A percentile compares a stretch with the other conserved stretches of the same genome.
Evolutionary conservation across 176 grass and related monocot genomes (phyloP).

Genomic region (Tillandsia leiboldiana): DNA sequence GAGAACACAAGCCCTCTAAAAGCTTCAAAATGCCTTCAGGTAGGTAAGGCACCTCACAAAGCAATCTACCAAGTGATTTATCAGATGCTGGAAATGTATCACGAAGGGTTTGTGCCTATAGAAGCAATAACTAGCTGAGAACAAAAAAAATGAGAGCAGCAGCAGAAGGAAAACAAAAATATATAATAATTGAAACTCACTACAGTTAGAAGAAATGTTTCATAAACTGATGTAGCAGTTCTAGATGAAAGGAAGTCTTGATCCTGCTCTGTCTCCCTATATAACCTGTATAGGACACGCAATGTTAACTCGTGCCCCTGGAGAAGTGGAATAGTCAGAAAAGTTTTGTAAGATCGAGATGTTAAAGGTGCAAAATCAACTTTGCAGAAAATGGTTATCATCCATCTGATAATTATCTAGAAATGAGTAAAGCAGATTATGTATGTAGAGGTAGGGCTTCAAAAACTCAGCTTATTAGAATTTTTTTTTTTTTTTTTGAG

Average conservation of each 20-base stretch:
- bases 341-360: neutral
- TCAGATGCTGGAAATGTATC: conserved; percentile 87
- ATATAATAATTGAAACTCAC: conserved; percentile 26
- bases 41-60: conserved; percentile 86
- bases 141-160: neutral
- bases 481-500: too few relatives aligned
- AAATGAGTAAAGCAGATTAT: too few relatives aligned
- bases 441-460: too few relatives aligned
- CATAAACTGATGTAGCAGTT: conserved; percentile 96
- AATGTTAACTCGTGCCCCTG: conserved; percentile 97
- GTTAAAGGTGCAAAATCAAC: too few relatives aligned
- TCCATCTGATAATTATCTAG: too few relatives aligned
- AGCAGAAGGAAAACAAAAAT: conserved; percentile 4
- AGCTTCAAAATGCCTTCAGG: conserved; percentile 67
- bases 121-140: neutral
- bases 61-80: conserved; percentile 84
- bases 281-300: conserved; percentile 84
- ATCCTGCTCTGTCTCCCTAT: conserved; percentile 85
- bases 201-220: conserved; percentile 77
- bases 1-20: conserved; percentile 77
- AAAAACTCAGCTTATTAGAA: too few relatives aligned
- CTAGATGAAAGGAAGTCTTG: conserved; percentile 94
- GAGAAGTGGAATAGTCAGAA: conserved; percentile 40
- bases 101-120: conserved; percentile 64
- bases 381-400: too few relatives aligned